Base-by-base conservation (phyloP, 2,329 filamentous ascomycete genomes). In the Ceratocystis destructans region DNA sequence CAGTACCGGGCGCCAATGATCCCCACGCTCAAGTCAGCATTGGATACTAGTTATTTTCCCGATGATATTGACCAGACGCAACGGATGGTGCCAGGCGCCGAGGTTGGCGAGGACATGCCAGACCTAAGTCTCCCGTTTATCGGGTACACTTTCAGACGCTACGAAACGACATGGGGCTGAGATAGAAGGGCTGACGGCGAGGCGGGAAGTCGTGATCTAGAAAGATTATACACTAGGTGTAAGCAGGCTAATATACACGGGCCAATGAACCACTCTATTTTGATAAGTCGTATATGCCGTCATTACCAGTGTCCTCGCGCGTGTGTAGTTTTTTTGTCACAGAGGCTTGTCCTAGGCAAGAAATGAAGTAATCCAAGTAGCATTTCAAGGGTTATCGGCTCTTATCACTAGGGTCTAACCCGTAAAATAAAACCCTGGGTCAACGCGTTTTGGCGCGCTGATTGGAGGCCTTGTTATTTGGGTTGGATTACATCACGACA, bases 11-110 rank as follows among this genome's bases (percentile, higher is more conserved):
- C 94, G 67, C 94, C 94, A 0, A 99, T 99, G 74, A 93, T 97
- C 78, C 94, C 94, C 2, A 90, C 91, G 73, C 81, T 99, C 70
- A 88, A 89, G 68, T 96, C 90, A 69, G 94, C 94, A 75, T 88
- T 96, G 72, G 94, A 99, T 74, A 96, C 94, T 22, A 93, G 92
- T 61, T 97, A 99, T 80, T 99, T 99, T 85, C 94, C 94, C 8
- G 94, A 99, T 74, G 94, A 99, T 77, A 96, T 99, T 73, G 91
- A 96, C 72, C 93, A 97, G 79, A 93, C 91, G 66, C 92, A 96
- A 41, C 66, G 66, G 20, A 67, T 67, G 66, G 66, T 67, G 28
- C 66, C 66, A 4, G 63, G 55, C 5, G 20, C 33, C 2, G 62
- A 65, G 8, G 55, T 48, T 5, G 64, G 64, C 5, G 89, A 93